Evolutionary conservation across 2,329 filamentous ascomycete species (phyloP).

Genomic region (Aspergillus quadricinctus): DNA sequence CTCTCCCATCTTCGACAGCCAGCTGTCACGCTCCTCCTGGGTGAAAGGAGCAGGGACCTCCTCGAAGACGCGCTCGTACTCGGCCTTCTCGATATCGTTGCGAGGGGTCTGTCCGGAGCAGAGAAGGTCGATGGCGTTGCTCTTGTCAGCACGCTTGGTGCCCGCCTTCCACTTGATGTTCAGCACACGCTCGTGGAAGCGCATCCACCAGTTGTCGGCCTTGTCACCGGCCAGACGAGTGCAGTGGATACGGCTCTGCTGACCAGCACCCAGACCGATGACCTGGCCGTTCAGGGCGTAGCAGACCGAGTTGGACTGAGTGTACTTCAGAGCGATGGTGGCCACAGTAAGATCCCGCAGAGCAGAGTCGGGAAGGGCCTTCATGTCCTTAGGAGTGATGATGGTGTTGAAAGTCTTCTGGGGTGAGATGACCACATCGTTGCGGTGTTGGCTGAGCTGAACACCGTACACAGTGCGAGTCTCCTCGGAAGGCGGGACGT

Average conservation of each 20-base stretch:
- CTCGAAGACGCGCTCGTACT: constrained; percentile 86
- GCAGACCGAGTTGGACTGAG: constrained; percentile 98
- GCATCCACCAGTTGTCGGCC: constrained; percentile 99
- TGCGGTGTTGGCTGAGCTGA: constrained; percentile 83
- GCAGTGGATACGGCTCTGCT: constrained; percentile 98
- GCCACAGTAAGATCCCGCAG: constrained; percentile 88
- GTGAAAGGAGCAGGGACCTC: constrained; percentile 81
- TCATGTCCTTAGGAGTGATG: constrained; percentile 77
- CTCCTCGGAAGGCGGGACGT: constrained; percentile 70
- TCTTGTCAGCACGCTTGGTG: constrained; percentile 94
- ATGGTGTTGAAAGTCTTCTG: constrained; percentile 76
- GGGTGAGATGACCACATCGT: constrained; percentile 81
- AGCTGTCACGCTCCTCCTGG: constrained; percentile 75
- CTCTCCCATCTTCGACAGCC: constrained; percentile 69
- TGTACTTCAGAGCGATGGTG: constrained; percentile 97
- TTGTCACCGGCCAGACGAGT: constrained; percentile 96
- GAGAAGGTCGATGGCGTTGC: constrained; percentile 93
- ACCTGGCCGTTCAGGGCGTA: constrained; percentile 93
- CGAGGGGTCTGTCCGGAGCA: constrained; percentile 86
- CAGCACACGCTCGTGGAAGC: constrained; percentile 87
- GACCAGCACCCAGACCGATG: constrained; percentile 88
- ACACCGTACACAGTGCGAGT: constrained; percentile 86
- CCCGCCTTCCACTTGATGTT: constrained; percentile 95
- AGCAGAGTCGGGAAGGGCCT: constrained; percentile 70
- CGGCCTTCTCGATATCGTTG: constrained; percentile 74